Evolutionary conservation across 768 basidiomycete species (phyloP), one percentile per base, ranked within the genome.

Genomic region (Sarcomyxa edulis): DNA sequence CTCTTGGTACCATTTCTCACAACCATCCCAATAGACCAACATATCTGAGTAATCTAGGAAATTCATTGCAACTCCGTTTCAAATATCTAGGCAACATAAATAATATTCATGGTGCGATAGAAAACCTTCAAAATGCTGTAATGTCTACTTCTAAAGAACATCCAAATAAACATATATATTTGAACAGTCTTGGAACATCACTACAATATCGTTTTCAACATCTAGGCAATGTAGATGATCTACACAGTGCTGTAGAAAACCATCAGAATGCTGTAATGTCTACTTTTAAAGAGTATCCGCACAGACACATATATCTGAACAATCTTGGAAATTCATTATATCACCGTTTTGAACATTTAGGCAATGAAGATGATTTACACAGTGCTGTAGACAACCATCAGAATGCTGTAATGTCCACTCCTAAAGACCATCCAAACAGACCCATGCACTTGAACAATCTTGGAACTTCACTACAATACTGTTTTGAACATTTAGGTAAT

Each of bases 281-380:
- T 20, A 40, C 46, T 11, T 38, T 39, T 12, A 24, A 35, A 19
- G 47, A 18, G n/a, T 37, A 48, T 37, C 31, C 43, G 15, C 28
- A 31, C 22, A 48, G 39, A 27, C n/a, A 42, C 35, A 19, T 7
- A 11, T 23, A 20, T 5, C 21, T 49, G 7, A 18, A 37, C 42
- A 43, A 35, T 18, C 47, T 48, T 28, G 47, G 47, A 3, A 24
- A 22, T 34, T 44, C 42, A 7, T 32, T 21, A 7, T 8, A 14
- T 5, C 14, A 3, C 2, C 48, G 48, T 15, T 49, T 41, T 35
- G 26, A 40, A 7, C 33, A 23, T 20, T 30, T 38, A 5, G 42
- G 42, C 8, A 37, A 48, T 23, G 18, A 35, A 11, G 10, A 8
- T 19, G 37, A 44, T 37, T 31, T 49, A 14, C 24, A 48, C 9